phyloP scores from a whole-genome alignment of 208 protist genomes.

The Crithidia expoeki region DNA sequence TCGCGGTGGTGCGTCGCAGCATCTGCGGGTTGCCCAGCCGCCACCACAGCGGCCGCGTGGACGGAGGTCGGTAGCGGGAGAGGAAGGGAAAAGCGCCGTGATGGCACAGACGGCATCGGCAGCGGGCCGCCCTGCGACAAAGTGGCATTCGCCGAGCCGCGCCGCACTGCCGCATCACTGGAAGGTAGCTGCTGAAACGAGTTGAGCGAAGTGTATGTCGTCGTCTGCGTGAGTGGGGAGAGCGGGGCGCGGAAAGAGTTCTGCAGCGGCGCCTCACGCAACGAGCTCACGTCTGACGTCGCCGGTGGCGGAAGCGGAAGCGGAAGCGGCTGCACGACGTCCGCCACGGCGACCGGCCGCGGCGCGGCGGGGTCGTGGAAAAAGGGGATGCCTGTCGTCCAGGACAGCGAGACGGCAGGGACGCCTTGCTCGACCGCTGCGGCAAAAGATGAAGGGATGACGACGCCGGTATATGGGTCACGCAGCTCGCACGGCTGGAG shows the following conservation, averaged over 20 bases:
- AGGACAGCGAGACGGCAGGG: conserved; percentile 10
- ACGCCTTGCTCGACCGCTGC: background rate
- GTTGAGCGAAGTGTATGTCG: conserved; percentile 5
- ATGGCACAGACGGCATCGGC: background rate
- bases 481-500: conserved; percentile 1
- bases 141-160: background rate
- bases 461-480: conserved; percentile 29
- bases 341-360: conserved; percentile 10
- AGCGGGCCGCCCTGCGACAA: conserved; percentile 2
- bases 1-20: background rate
- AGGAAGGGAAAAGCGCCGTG: background rate
- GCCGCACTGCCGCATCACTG: too few species aligned
- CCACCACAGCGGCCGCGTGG: background rate
- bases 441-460: conserved; percentile 11
- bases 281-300: conserved; percentile 1
- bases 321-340: conserved; percentile 10
- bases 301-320: background rate
- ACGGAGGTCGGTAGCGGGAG: background rate
- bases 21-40: background rate
- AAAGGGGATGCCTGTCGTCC: conserved; percentile 22
- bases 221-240: background rate
- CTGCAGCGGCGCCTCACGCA: conserved; percentile 2
- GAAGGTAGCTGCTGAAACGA: conserved; percentile 8
- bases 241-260: background rate
- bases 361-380: conserved; percentile 33